Conservation (phyloP, 1,139 yeast genomes). For the Debaryomyces nepalensis region DNA sequence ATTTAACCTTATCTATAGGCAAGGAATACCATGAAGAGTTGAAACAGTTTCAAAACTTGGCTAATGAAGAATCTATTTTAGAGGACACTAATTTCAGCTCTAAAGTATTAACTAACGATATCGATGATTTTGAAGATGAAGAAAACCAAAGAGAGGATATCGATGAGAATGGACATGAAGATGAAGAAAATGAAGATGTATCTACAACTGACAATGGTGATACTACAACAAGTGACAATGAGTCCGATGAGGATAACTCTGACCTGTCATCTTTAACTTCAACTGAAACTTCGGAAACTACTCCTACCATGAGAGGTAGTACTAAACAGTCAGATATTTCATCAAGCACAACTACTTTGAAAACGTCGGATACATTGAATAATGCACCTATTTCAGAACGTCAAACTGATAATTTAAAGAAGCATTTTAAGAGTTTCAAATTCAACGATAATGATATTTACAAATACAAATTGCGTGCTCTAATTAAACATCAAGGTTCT, state of each 20-base stretch:
- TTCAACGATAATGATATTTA: conserved; percentile 51
- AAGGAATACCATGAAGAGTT: conserved; percentile 45
- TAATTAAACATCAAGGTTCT: conserved; percentile 85
- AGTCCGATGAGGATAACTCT: conserved; percentile 17
- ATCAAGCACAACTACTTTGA: conserved; percentile 18
- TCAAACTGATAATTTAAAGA: conserved; percentile 43
- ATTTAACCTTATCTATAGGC: conserved; percentile 55
- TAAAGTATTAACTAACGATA: conserved; percentile 46
- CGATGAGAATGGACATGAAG: conserved; percentile 40
- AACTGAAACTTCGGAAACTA: conserved; percentile 18
- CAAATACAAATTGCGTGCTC: conserved; percentile 66
- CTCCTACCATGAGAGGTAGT: conserved; percentile 21
- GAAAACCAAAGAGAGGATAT: conserved; percentile 47
- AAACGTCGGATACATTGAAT: conserved; percentile 35
- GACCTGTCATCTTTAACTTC: conserved; percentile 19
- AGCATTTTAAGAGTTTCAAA: conserved; percentile 45
- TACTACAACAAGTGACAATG: conserved; percentile 5
- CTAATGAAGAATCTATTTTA: conserved; percentile 24
- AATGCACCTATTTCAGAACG: conserved; percentile 46
- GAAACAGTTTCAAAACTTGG: conserved; percentile 37
- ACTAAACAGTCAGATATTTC: conserved; percentile 16
- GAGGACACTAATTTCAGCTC: conserved; percentile 21
- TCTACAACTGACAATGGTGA: conserved; percentile 26
- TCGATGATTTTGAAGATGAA: conserved; percentile 51
- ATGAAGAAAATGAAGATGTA: conserved; percentile 25